Evolutionary conservation across 2,329 filamentous ascomycete species (phyloP).

Genomic region (Sarocladiaceae sp.): DNA sequence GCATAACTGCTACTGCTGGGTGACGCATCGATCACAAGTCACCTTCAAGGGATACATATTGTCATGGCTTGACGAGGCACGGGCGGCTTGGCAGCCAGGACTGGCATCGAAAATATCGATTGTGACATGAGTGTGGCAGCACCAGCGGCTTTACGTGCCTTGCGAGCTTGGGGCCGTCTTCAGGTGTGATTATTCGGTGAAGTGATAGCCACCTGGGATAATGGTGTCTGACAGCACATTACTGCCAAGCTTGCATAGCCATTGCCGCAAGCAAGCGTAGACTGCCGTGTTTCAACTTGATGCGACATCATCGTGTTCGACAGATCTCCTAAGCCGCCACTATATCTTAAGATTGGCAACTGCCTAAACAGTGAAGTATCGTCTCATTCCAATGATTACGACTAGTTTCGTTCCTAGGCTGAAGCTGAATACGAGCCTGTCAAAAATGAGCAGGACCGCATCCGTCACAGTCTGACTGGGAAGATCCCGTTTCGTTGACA

Average conservation of each 20-base stretch:
- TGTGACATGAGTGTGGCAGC: too few species aligned
- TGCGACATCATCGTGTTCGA: not conserved
- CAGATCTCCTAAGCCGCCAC: not conserved
- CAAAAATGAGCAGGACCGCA: not conserved
- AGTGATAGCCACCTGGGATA: not conserved
- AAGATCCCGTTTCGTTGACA: not conserved
- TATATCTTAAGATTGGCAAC: conserved; percentile 8
- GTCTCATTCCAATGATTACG: not conserved
- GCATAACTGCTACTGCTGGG: too few species aligned
- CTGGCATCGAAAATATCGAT: too few species aligned
- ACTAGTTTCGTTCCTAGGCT: not conserved
- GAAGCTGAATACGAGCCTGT: conserved; percentile 4
- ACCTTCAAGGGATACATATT: too few species aligned
- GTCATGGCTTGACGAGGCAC: too few species aligned
- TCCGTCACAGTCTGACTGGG: not conserved
- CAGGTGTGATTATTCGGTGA: too few species aligned
- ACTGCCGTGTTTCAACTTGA: conserved; percentile 9
- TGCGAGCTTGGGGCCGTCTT: too few species aligned
- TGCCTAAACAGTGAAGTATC: not conserved
- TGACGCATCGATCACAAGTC: too few species aligned
- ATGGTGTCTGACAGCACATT: not conserved
- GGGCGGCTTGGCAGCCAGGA: too few species aligned
- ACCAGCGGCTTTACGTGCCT: not conserved
- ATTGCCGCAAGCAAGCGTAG: not conserved
- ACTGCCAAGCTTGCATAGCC: conserved; percentile 1